Conservation (phyloP, 2,329 filamentous ascomycete species). For the Paraconiothyrium sp. region DNA sequence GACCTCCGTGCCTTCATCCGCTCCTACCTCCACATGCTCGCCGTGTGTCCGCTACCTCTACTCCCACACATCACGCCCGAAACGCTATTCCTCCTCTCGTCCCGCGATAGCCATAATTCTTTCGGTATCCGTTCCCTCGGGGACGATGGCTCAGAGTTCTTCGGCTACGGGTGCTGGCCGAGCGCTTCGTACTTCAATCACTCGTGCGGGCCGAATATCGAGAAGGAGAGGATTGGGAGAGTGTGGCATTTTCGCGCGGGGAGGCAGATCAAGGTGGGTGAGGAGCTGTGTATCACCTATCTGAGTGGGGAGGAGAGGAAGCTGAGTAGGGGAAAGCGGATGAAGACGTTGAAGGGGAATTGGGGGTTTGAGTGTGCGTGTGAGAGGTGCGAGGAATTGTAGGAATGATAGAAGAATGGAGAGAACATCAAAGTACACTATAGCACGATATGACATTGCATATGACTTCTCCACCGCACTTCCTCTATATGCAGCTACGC, state of each 20-base stretch:
- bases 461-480: too few relatives aligned
- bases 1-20: conserved; percentile 53
- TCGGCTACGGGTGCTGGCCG: conserved; percentile 60
- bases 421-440: not conserved
- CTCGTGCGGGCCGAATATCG: conserved; percentile 56
- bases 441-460: too few relatives aligned
- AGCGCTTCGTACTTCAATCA: conserved; percentile 61
- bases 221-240: conserved; percentile 53
- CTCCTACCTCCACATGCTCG: conserved; percentile 55
- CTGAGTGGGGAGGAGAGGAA: conserved; percentile 58
- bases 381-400: conserved; percentile 45
- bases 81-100: conserved; percentile 47
- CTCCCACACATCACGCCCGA: conserved; percentile 45
- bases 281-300: conserved; percentile 60
- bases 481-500: too few relatives aligned
- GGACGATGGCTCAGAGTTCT: conserved; percentile 58
- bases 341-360: conserved; percentile 48
- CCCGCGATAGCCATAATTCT: conserved; percentile 57
- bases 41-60: conserved; percentile 50
- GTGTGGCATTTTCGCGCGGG: conserved; percentile 54
- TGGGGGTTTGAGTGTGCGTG: conserved; percentile 60
- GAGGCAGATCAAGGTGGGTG: conserved; percentile 48
- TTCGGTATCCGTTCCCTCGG: conserved; percentile 58
- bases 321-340: conserved; percentile 48
- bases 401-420: not conserved